phyloP scores from a whole-genome alignment of 1,139 yeast genomes.

The Hyphopichia khmerensis region DNA sequence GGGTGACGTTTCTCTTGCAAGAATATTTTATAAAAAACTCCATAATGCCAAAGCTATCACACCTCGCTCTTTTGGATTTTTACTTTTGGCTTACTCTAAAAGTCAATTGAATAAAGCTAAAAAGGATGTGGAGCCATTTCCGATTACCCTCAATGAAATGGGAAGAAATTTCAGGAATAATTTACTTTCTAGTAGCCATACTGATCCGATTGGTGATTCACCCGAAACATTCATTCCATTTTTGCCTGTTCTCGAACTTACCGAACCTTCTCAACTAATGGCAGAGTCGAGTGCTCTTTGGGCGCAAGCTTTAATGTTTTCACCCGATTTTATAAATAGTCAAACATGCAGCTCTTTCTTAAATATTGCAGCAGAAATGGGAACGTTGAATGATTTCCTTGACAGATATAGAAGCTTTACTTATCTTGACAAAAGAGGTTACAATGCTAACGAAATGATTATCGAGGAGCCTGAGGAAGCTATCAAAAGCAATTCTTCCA shows the following conservation, averaged over 20 bases:
- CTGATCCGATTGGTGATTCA: slow-evolving; percentile 10
- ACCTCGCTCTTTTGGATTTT: slow-evolving; percentile 47
- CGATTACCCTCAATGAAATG: slow-evolving; percentile 40
- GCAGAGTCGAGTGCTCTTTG: slow-evolving; percentile 82
- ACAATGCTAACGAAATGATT: slow-evolving; percentile 11
- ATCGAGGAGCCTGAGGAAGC: slow-evolving; percentile 9
- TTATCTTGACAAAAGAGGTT: slow-evolving; percentile 30
- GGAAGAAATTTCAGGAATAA: slow-evolving; percentile 50
- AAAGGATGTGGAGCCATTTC: slow-evolving; percentile 27
- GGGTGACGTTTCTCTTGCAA: slow-evolving; percentile 72
- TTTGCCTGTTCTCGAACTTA: slow-evolving; percentile 54
- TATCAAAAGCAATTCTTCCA: slow-evolving; percentile 1
- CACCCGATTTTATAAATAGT: slow-evolving; percentile 42
- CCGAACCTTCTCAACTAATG: slow-evolving; percentile 43
- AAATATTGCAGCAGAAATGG: slow-evolving; percentile 51
- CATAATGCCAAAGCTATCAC: slow-evolving; percentile 40
- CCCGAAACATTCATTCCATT: slow-evolving; percentile 55
- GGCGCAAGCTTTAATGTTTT: slow-evolving; percentile 47
- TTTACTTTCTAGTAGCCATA: slow-evolving; percentile 26
- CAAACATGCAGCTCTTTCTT: slow-evolving; percentile 52
- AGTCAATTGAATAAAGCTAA: slow-evolving; percentile 13
- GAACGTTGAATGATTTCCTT: slow-evolving; percentile 48
- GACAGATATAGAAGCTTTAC: slow-evolving; percentile 52
- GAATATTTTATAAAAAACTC: slow-evolving; percentile 68
- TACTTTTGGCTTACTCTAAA: slow-evolving; percentile 59